phyloP scores from a whole-genome alignment of 768 basidiomycete species.

The Wakefieldia striispora region DNA sequence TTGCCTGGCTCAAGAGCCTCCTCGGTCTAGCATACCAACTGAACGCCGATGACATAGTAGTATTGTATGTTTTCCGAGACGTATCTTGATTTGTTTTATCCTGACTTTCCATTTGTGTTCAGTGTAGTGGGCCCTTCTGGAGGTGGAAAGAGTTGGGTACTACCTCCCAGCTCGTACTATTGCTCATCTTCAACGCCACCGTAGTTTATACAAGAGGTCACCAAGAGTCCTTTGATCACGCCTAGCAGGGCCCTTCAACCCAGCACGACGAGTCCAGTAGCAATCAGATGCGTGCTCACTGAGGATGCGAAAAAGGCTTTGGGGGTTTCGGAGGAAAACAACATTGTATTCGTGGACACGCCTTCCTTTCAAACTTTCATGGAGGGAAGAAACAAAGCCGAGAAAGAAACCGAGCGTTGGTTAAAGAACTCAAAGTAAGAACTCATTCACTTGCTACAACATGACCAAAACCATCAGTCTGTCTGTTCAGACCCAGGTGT shows the following conservation, averaged over 20 bases:
- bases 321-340: neutral
- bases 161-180: neutral
- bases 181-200: neutral
- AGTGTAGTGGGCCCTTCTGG: constrained; percentile 21
- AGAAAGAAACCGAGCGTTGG: constrained; percentile 4
- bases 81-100: too few relatives aligned
- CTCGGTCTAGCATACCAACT: neutral
- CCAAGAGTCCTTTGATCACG: neutral
- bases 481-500: constrained; percentile 8
- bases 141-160: constrained; percentile 20
- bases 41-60: constrained; percentile 12
- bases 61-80: constrained; percentile 13
- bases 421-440: constrained; percentile 3
- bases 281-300: constrained; percentile 12
- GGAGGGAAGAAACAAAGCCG: neutral
- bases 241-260: neutral
- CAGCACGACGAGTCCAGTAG: neutral
- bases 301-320: neutral
- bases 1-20: too few relatives aligned
- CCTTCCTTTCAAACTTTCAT: constrained; percentile 13
- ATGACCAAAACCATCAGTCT: neutral
- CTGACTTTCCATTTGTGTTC: neutral
- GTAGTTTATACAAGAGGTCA: constrained; percentile 13
- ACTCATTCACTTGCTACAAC: neutral
- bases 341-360: constrained; percentile 23